Evolutionary conservation across 495 filamentous ascomycete genomes (phyloP), one percentile per base, ranked within the genome.

Genomic region (Arthonia radiata): DNA sequence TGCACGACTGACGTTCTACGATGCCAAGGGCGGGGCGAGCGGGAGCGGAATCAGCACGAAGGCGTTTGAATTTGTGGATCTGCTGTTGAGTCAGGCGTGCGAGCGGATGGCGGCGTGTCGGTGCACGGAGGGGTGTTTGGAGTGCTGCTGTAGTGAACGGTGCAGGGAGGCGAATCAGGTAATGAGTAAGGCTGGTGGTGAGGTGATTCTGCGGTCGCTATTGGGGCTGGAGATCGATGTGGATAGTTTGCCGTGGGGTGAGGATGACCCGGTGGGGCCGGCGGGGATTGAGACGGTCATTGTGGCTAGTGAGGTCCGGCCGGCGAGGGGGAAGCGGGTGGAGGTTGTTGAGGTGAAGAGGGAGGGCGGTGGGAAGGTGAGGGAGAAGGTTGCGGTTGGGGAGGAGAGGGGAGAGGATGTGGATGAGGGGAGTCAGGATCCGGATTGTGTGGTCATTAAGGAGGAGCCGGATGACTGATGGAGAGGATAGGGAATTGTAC

Each of bases 111-210:
- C 67, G 44, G 55, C 51, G 10, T 97, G 86, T 41, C 46, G 59
- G 25, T 74, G 68, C 41, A 40, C 58, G 8, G 60, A 65, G 34
- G 86, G 86, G 0, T 94, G 86, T 50, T 46, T 81, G 11, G 86
- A 92, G 47, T 94, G 72, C 48, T 78, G 83, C 11, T 78, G 71
- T 36, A 69, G 67, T 28, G 80, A 90, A 46, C 51, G 71, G 26
- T 93, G 86, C 45, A 74, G 72, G 40, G 74, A 93, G 50, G 66
- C 62, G 35, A 92, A 92, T 41, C 61, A 74, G 38, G 81, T 94
- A 1, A 80, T 91, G 74, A 82, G 76, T 39, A 94, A 93, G 49
- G 74, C 71, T 4, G 86, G 89, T 0, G 68, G 71, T 8, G 61
- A 57, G 25, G 79, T 94, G 15, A 66, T 94, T 23, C 45, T 94